Evolutionary conservation across 148 eudicot genomes (phyloP).

Genomic region (Nepenthes mirabilis): DNA sequence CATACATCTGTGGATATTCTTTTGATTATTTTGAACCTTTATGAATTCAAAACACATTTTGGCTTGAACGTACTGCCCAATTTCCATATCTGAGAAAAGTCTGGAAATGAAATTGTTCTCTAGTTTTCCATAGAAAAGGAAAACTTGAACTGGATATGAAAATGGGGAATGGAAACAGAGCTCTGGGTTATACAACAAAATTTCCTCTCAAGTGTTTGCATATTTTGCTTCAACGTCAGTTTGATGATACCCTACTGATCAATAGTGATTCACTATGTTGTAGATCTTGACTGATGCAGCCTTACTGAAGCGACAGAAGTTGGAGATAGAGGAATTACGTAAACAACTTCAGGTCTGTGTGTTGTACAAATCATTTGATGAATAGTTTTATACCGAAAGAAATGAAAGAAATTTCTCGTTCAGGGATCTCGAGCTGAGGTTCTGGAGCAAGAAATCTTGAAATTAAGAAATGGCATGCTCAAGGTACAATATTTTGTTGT

Average conservation of each 20-base stretch:
- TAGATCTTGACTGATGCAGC: constrained; percentile 97
- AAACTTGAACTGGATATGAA: too few relatives aligned
- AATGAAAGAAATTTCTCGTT: constrained; percentile 7
- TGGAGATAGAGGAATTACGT: constrained; percentile 85
- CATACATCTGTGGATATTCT: too few relatives aligned
- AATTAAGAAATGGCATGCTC: constrained; percentile 83
- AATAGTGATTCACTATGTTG: constrained; percentile 2
- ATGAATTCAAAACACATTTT: too few relatives aligned
- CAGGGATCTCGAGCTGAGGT: constrained; percentile 87
- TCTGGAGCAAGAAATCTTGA: constrained; percentile 81
- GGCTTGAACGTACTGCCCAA: too few relatives aligned
- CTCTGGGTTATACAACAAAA: too few relatives aligned
- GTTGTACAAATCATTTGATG: neutral
- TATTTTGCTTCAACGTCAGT: neutral
- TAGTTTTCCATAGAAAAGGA: too few relatives aligned
- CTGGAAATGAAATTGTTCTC: too few relatives aligned
- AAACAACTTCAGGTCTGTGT: constrained; percentile 68
- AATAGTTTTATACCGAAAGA: neutral
- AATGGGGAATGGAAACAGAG: too few relatives aligned
- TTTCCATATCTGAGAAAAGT: too few relatives aligned
- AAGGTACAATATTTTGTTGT: constrained; percentile 35
- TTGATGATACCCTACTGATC: neutral
- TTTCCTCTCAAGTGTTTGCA: neutral
- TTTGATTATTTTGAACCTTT: too few relatives aligned
- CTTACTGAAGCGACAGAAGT: constrained; percentile 75